Conservation (phyloP, 768 basidiomycete species). For the Leccinum uliginosum region DNA sequence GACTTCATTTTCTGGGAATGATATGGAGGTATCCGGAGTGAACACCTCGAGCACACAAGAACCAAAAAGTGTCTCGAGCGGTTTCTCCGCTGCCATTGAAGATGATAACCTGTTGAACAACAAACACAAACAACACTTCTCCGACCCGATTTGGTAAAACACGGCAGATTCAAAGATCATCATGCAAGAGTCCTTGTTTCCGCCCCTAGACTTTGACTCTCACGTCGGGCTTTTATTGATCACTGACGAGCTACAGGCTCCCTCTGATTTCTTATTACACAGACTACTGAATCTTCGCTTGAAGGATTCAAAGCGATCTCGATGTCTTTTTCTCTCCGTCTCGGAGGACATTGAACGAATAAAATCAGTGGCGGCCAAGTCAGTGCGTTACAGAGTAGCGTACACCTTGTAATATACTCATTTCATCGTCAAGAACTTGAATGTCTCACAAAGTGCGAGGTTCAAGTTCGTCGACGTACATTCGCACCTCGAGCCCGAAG, state of each 20-base stretch:
- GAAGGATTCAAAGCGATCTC: constrained; percentile 37
- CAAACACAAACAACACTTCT: too few species aligned
- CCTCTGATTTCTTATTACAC: constrained; percentile 72
- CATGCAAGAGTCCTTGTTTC: constrained; percentile 42
- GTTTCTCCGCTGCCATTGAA: constrained; percentile 32
- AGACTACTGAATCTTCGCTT: constrained; percentile 47
- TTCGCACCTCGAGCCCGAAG: constrained; percentile 28
- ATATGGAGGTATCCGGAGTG: constrained; percentile 60
- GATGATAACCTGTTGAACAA: background rate
- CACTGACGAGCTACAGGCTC: constrained; percentile 66
- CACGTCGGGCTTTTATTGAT: constrained; percentile 54
- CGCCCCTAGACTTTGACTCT: constrained; percentile 48
- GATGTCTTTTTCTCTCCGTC: constrained; percentile 52
- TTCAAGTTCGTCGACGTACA: constrained; percentile 55
- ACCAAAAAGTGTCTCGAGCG: constrained; percentile 62
- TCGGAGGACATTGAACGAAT: constrained; percentile 56
- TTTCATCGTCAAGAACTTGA: constrained; percentile 27
- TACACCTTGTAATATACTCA: constrained; percentile 8
- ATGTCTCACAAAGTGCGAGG: constrained; percentile 33
- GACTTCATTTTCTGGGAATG: constrained; percentile 47
- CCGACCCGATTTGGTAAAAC: constrained; percentile 11
- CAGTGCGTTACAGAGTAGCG: constrained; percentile 41
- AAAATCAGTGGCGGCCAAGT: constrained; percentile 59
- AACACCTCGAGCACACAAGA: constrained; percentile 56
- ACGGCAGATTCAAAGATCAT: background rate